Base-by-base conservation (phyloP, 106 monocot genomes). In the Allium sativum region DNA sequence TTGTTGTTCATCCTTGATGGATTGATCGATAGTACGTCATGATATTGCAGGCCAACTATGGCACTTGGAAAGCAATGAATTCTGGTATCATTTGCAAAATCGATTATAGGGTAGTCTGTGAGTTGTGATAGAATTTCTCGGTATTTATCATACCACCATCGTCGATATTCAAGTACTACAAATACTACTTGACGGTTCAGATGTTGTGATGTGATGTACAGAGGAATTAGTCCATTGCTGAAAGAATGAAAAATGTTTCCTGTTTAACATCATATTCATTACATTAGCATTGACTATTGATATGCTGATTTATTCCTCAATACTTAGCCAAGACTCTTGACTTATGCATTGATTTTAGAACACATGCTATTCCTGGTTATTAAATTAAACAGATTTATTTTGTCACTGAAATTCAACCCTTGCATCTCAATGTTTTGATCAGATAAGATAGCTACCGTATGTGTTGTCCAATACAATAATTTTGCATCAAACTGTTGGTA, bases 211-310 rank as follows among this genome's bases (percentile, higher is more conserved):
- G 89, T 89, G 51, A 84, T 68, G 71, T 73, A 89, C 7, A 89
- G 70, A 8, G 89, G 89, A 45, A 89, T 21, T 3, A 89, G 60
- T 7, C 81, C 78, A 60, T 89, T 78, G 53, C 64, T 81, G 75
- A 89, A 84, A 42, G 72, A 81, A 55, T 84, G 89, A 76, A 70
- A 84, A 12, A 81, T 18, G 67, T 89, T 84, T 15, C 89, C 89
- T 7, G 48, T 15, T 31, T 31, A 31, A 31, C 5, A 31, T 31
- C 31, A 31, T 31, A 31, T 31, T 31, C 31, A 31, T 31, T 31
- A 31, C 31, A 31, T 31, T 31, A 31, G 31, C 31, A 31, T 31
- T 31, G 5, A 31, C 31, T 31, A 2, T 3, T 31, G 31, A 31
- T n/a, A n/a, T n/a, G n/a, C n/a, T n/a, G n/a, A n/a, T n/a, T n/a